Evolutionary conservation across 1,139 yeast genomes (phyloP), one percentile per base, ranked within the genome.

Genomic region (Magnusiomyces magnusii): DNA sequence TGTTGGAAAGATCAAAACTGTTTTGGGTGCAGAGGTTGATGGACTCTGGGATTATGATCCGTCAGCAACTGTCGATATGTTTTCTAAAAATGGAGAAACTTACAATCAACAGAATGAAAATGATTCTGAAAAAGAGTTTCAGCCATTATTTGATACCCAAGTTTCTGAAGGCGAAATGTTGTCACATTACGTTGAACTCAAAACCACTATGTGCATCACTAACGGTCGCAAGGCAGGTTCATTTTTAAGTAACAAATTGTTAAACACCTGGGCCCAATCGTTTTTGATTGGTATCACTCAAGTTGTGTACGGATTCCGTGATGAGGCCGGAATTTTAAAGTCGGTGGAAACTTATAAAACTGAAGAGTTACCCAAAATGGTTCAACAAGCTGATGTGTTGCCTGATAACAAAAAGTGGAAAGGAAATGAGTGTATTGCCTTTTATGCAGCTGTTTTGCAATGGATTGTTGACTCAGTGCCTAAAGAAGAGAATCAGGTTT

Each of bases 191-290:
- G 85, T 87, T 9, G 98, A 93, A 70, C 77, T 95, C 64, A 93
- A 92, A 68, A 89, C 97, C 0, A 75, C 85, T 3, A 78, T 80
- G 53, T 75, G 78, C 9, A 77, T 92, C 0, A 78, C 76, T 39
- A 75, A 77, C 49, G 82, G 81, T 10, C 76, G 76, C 17, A 83
- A 83, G 47, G 81, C 84, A 25, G 73, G 75, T 39, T 78, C 74
- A 5, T 91, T 92, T 68, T 27, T 50, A 27, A 97, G 92, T 69
- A 62, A 80, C 73, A 71, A 91, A 85, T 70, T 92, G 52, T 82
- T 86, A 70, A 82, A 78, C 62, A 80, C 95, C 0, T 95, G 99
- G 99, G 91, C 96, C 2, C 98, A 92, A 74, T 86, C 96, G 63
- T 95, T 92, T 71, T 75, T 95, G 50, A 78, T 90, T 57, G 99